Evolutionary conservation across 2,329 filamentous ascomycete genomes (phyloP).

Genomic region (Trichoderma harzianum): DNA sequence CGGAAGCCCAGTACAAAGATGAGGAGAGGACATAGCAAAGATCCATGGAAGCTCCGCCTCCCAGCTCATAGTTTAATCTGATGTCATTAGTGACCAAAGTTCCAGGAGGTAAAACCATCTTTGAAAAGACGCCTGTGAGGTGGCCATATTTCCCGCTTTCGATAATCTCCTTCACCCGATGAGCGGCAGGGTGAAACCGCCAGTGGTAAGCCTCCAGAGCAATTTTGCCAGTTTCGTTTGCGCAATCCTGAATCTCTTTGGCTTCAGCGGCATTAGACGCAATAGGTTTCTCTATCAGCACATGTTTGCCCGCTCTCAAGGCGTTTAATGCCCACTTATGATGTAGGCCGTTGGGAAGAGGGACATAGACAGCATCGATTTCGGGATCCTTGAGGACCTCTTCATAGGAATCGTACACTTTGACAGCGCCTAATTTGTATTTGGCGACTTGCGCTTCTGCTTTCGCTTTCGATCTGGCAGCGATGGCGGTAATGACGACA

Average conservation of each 20-base stretch:
- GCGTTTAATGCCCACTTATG: slow-evolving; percentile 46
- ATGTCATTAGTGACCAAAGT: not conserved
- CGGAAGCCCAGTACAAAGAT: not conserved
- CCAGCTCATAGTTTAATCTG: not conserved
- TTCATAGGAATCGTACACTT: not conserved
- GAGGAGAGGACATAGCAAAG: not conserved
- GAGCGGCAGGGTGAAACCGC: not conserved
- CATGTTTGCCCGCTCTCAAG: slow-evolving; percentile 46
- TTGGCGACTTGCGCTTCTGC: not conserved
- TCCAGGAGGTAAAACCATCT: not conserved
- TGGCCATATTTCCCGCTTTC: not conserved
- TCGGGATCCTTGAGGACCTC: slow-evolving; percentile 32
- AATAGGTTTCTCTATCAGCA: slow-evolving; percentile 15
- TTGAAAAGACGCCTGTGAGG: not conserved
- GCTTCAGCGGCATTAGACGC: slow-evolving; percentile 28
- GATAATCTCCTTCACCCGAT: not conserved
- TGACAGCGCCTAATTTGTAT: not conserved
- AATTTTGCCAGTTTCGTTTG: not conserved
- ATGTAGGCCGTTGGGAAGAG: slow-evolving; percentile 42
- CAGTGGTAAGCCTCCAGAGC: not conserved
- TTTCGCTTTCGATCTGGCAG: not conserved
- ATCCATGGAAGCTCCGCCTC: slow-evolving; percentile 2
- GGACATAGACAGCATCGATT: slow-evolving; percentile 48
- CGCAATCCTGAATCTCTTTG: not conserved
- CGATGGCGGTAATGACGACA: not conserved